Evolutionary conservation across 2,329 filamentous ascomycete species (phyloP), one percentile per base, ranked within the genome.

Genomic region (Triangularia setosa): DNA sequence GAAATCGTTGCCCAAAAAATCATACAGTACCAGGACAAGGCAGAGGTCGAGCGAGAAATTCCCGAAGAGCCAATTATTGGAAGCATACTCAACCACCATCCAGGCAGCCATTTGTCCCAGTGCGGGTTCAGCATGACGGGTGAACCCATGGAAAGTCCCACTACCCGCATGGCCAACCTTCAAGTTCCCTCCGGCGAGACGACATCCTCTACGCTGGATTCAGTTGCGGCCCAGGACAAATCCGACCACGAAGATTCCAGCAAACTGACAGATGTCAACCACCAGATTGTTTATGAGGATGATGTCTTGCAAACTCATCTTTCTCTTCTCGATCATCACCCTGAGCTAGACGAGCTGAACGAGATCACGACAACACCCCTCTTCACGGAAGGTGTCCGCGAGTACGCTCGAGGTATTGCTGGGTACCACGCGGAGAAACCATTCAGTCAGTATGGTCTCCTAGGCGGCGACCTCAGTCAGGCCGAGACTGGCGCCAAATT

Each of bases 401-500:
- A 66, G 24, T 65, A 71, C 11, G 66, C 65, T 9, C 25, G 60
- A 5, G 35, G 35, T 0, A 14, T 70, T 1, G 63, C 63, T 2
- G 25, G 27, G 11, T 14, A 24, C 1, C 12, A 3, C n/a, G 3
- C 58, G 8, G 52, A 63, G 53, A 48, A 60, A 9, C 63, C 69
- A 1, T 75, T 74, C 56, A 70, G 68, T 8, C 74, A 75, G 56
- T 75, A 73, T 27, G 74, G 74, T 9, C 69, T 76, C 25, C 58
- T 76, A 18, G 74, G 68, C 4, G 74, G 70, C 33, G 68, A 70
- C 40, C 63, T 70, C 24, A 64, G 61, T 7, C 30, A 14, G 12
- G 11, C 12, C 30, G 61, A 62, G 23, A n/a, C 16, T 56, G 23
- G 23, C 12, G 58, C 62, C 2, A 48, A 64, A 2, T 40, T 11